Base-by-base conservation (phyloP, 176 grass and related monocot genomes). In the Rhynchospora breviuscula region DNA sequence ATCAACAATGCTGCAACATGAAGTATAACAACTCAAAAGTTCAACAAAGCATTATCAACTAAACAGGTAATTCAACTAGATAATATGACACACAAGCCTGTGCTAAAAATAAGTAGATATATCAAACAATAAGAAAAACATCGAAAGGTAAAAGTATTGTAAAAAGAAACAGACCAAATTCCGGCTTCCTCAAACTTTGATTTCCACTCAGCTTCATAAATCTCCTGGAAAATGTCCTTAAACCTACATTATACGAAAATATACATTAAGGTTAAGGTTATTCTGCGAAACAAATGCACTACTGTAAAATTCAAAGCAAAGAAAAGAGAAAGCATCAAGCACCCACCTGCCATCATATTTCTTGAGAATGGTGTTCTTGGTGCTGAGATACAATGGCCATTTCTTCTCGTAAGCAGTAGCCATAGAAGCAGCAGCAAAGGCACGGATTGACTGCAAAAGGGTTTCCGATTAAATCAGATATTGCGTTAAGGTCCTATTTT, bases 211-310 rank as follows among this genome's bases (percentile, higher is more conserved):
- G 91, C 86, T 86, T 98, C 95, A 87, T 98, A 98, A 46, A 98
- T 83, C 89, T 94, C 95, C 91, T 98, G 92, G 91, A 98, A 98
- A 67, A 98, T 98, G 64, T 95, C 95, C 87, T 95, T 98, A 54
- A 95, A 98, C 85, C 95, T 98, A 59, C 79, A 83, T 78, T 52
- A 25, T 64, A n/a, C 57, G 83, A 88, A 18, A 63, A 91, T 56
- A 10, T 35, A 67, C 59, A 45, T 79, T 51, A 49, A 71, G 10
- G 31, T 54, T 56, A 81, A 86, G 18, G 77, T 80, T n/a, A 80
- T 45, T 48, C 26, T 79, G 44, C 35, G 64, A 25, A 46, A 22
- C 66, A 46, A 29, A 79, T 66, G 10, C 10, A 62, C 2, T 1
- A 8, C 47, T 49, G n/a, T 33, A 49, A 64, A 15, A 31, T 79